These are phyloP conservation scores for Micractinium sp. DNA, from an alignment of 139 green algal species.

Conservation along the genomic window DNA sequence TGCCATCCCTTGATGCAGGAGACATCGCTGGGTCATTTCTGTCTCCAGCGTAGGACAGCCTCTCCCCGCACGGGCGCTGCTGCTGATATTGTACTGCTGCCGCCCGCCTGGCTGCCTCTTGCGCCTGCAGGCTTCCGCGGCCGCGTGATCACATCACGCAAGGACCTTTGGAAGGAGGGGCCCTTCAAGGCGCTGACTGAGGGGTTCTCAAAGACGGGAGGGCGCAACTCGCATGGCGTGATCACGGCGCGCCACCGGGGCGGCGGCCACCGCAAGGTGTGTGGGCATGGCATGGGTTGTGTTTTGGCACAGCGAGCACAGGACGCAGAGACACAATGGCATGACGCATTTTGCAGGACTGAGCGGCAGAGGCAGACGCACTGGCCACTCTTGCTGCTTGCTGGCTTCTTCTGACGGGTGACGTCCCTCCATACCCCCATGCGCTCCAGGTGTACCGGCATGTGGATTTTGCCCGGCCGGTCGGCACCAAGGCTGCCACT, in stretches of 20 bases:
- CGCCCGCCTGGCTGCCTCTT: not conserved
- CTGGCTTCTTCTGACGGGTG: no score
- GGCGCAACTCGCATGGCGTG: constrained; percentile 75
- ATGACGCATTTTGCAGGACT: no score
- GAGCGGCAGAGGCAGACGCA: no score
- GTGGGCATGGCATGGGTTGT: no score
- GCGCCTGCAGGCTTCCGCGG: constrained; percentile 58
- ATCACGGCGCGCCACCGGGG: constrained; percentile 80
- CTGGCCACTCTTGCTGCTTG: no score
- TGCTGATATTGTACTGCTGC: not conserved
- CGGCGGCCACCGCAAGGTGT: constrained; percentile 60
- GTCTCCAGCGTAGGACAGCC: no score
- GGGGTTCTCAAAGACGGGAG: constrained; percentile 68
- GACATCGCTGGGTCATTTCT: no score
- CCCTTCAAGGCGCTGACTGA: constrained; percentile 68
- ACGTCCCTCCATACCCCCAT: not conserved
- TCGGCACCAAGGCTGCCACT: constrained; percentile 34
- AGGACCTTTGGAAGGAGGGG: constrained; percentile 61
- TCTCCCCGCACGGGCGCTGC: not conserved
- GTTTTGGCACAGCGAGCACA: no score
- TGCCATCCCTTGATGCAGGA: no score
- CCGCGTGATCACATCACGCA: constrained; percentile 70
- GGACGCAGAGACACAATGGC: no score
- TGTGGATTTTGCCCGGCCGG: constrained; percentile 71
- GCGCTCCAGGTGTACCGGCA: constrained; percentile 60